Conservation (phyloP, 23 red algal genomes). For the Gracilaria vermiculophylla region DNA sequence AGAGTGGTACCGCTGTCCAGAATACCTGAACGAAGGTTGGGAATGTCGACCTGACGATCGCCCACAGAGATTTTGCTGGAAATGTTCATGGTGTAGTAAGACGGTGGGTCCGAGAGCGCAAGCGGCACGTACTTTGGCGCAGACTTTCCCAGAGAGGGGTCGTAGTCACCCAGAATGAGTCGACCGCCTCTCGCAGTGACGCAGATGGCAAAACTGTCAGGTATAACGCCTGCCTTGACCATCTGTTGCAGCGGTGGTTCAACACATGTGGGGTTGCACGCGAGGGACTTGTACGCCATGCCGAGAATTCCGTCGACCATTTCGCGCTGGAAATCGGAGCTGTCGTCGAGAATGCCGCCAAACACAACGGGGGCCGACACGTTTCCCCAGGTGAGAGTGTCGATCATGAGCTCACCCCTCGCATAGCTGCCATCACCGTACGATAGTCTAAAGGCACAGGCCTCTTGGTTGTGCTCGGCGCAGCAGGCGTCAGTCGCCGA, state of each 20-base stretch:
- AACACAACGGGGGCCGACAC: constrained; percentile 68
- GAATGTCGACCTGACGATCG: constrained; percentile 42
- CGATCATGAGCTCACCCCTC: constrained; percentile 73
- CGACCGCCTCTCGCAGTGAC: constrained; percentile 69
- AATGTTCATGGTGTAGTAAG: constrained; percentile 67
- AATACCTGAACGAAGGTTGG: constrained; percentile 55
- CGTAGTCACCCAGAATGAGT: constrained; percentile 83
- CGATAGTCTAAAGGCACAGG: constrained; percentile 70
- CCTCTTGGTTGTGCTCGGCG: constrained; percentile 55
- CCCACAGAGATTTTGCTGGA: constrained; percentile 56
- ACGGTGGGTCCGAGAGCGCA: constrained; percentile 65
- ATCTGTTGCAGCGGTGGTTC: constrained; percentile 89
- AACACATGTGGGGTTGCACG: constrained; percentile 91
- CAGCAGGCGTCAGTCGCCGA: constrained; percentile 79
- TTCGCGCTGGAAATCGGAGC: constrained; percentile 65
- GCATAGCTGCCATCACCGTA: constrained; percentile 85
- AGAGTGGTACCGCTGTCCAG: constrained; percentile 94
- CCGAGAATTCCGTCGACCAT: constrained; percentile 93
- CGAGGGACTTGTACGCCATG: constrained; percentile 79
- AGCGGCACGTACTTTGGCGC: constrained; percentile 69
- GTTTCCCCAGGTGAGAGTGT: constrained; percentile 72
- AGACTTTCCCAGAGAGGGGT: constrained; percentile 29
- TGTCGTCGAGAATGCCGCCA: constrained; percentile 76
- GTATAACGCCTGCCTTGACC: constrained; percentile 67
- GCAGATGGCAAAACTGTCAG: constrained; percentile 83